Base-by-base conservation (phyloP, 306 rosid genomes). In the Cucumis melo region DNA sequence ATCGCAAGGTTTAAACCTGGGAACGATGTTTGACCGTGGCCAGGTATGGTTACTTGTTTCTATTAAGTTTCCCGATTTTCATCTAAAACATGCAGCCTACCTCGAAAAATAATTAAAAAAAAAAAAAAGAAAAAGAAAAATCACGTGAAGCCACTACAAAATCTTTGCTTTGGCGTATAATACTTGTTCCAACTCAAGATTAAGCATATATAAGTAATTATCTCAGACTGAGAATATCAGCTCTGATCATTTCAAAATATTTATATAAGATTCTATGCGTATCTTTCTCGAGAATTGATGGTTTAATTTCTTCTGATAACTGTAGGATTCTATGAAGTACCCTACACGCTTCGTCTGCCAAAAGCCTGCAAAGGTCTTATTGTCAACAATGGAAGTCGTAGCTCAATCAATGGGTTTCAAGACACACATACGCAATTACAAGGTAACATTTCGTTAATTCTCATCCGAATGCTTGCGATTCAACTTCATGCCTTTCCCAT, bases 351-450 rank as follows among this genome's bases (percentile, higher is more conserved):
- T 92, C 73, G 82, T 92, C 80, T 84, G 94, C 76, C 92, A 87
- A 77, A 92, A 92, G 88, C 98, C 98, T 62, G 96, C 94, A 34
- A 92, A 90, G 84, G 94, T 92, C 59, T 86, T 89, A 76, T 63
- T 92, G 55, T 90, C 96, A 14, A 92, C 90, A 79, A 87, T 92
- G 98, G 98, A 92, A 87, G 98, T 92, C 72, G 94, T 92, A 79
- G 92, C 96, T 11, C 96, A 90, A 71, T 89, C 98, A 59, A 89
- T 92, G 98, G 96, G 98, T 70, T 92, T 85, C 77, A 92, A 92
- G 89, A 92, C 96, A 0, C 98, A 90, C 75, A 92, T 84, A 70
- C 94, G 98, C 82, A 92, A 92, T 82, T 92, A 79, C 79, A 92
- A 92, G 98, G 98, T 89, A 58, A 64, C 16, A 53, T 80, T 79